These are phyloP conservation scores for Coemansia sp. DNA, from an alignment of 192 early-diverging fungal genomes.

Conservation along the genomic window DNA sequence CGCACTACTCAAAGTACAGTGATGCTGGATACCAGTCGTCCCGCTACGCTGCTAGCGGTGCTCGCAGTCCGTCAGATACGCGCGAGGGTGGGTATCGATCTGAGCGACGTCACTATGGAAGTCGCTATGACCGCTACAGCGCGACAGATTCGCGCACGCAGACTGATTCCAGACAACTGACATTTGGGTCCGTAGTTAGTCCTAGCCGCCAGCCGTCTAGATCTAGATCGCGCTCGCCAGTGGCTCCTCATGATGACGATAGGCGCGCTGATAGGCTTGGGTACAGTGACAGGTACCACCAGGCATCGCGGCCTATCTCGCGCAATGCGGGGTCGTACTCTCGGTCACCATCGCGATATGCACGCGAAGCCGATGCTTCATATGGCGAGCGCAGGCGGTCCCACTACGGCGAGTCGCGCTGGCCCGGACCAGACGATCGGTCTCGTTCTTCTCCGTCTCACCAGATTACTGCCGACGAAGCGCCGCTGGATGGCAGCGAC, in stretches of 20 bases:
- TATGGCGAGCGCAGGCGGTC: constrained; percentile 15
- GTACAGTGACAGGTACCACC: constrained; percentile 20
- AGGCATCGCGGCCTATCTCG: constrained; percentile 17
- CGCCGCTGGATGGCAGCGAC: not conserved
- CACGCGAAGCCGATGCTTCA: constrained; percentile 15
- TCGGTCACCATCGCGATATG: constrained; percentile 20
- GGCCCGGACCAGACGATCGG: constrained; percentile 6
- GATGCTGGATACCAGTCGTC: constrained; percentile 18
- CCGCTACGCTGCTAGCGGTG: constrained; percentile 19
- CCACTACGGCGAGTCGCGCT: constrained; percentile 20
- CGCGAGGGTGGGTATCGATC: constrained; percentile 27
- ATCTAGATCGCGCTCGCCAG: constrained; percentile 38
- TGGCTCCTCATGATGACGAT: constrained; percentile 12
- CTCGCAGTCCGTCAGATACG: constrained; percentile 33
- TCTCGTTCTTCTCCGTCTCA: not conserved
- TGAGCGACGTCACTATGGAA: constrained; percentile 32
- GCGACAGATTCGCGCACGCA: not conserved
- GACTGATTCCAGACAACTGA: not conserved
- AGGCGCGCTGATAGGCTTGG: constrained; percentile 12
- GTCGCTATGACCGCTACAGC: constrained; percentile 32
- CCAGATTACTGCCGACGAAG: not conserved
- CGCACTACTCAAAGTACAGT: constrained; percentile 22
- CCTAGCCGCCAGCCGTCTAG: constrained; percentile 11
- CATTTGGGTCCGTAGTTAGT: not conserved
- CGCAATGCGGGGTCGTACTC: constrained; percentile 18